Percentiles rank a stretch among this genome's conserved stretches.
phyloP scores from a whole-genome alignment of 768 basidiomycete genomes.

The Boletus rex-veris region DNA sequence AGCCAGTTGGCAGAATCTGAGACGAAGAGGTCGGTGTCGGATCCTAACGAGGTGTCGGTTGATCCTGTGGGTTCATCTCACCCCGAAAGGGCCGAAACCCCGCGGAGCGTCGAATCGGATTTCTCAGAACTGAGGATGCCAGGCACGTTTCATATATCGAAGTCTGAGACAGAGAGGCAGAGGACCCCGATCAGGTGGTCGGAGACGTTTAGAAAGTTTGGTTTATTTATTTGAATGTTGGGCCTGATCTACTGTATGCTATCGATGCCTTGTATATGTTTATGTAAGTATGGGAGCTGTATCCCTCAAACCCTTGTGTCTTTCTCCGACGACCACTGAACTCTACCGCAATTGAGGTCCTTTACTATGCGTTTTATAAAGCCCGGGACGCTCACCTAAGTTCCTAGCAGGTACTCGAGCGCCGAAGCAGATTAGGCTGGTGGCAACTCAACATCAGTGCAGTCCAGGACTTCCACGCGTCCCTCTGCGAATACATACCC shows the following conservation, averaged over 20 bases:
- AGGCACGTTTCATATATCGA: slow-evolving; percentile 44
- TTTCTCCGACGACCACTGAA: no score
- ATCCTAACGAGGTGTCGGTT: background rate
- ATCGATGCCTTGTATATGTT: no score
- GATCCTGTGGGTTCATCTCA: slow-evolving; percentile 3
- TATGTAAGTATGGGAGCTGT: no score
- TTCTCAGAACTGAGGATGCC: slow-evolving; percentile 43
- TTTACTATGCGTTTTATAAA: no score
- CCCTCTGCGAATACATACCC: background rate
- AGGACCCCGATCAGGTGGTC: slow-evolving; percentile 16
- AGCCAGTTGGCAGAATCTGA: slow-evolving; percentile 5
- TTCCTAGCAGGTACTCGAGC: no score
- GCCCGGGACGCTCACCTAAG: no score
- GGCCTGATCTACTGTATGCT: slow-evolving; percentile 1
- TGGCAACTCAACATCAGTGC: background rate
- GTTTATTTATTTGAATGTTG: slow-evolving; percentile 19
- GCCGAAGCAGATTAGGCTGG: no score
- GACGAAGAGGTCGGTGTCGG: background rate
- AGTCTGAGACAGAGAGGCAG: slow-evolving; percentile 2
- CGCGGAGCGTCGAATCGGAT: slow-evolving; percentile 30
- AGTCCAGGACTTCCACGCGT: background rate
- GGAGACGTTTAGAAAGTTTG: slow-evolving; percentile 21
- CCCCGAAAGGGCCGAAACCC: background rate
- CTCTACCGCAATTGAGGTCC: no score
- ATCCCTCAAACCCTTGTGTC: no score